These are phyloP conservation scores for Puccinia hordei DNA, from an alignment of 1,284 basidiomycete genomes.

Conservation along the genomic window DNA sequence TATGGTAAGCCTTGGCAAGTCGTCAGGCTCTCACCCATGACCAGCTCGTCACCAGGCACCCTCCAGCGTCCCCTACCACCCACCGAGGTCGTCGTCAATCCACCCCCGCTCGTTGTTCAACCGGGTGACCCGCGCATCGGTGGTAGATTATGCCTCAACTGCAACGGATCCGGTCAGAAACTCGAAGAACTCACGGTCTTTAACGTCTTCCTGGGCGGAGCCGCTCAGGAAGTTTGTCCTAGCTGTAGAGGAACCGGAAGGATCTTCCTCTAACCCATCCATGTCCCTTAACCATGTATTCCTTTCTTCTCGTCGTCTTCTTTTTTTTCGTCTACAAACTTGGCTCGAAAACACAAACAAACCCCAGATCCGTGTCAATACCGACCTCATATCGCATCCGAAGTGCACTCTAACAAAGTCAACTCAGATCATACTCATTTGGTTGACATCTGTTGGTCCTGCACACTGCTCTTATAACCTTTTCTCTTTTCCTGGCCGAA, in stretches of 20 bases:
- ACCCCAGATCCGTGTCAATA: no score
- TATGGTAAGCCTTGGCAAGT: slow-evolving; percentile 51
- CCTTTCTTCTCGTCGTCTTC: neutral
- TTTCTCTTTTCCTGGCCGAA: neutral
- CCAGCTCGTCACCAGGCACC: neutral
- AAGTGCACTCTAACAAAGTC: no score
- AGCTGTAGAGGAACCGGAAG: slow-evolving; percentile 28
- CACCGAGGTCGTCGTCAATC: neutral
- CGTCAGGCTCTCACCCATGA: neutral
- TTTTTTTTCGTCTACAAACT: neutral
- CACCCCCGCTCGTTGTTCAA: slow-evolving; percentile 21
- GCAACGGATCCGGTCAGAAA: slow-evolving; percentile 36
- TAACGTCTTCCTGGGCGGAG: slow-evolving; percentile 7
- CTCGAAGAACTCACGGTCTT: slow-evolving; percentile 12
- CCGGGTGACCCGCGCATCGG: slow-evolving; percentile 46
- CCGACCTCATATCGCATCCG: no score
- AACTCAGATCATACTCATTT: no score
- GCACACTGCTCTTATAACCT: neutral
- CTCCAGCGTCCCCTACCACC: slow-evolving; percentile 45
- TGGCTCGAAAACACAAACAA: no score
- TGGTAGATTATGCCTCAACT: slow-evolving; percentile 39
- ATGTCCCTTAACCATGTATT: no score
- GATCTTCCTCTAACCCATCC: slow-evolving; percentile 8
- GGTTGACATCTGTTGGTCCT: neutral
- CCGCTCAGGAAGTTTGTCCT: slow-evolving; percentile 18